Percentiles rank a stretch among this genome's conserved stretches.
phyloP scores from a whole-genome alignment of 371 early-diverging fungal species.

The Lichtheimia ornata region DNA sequence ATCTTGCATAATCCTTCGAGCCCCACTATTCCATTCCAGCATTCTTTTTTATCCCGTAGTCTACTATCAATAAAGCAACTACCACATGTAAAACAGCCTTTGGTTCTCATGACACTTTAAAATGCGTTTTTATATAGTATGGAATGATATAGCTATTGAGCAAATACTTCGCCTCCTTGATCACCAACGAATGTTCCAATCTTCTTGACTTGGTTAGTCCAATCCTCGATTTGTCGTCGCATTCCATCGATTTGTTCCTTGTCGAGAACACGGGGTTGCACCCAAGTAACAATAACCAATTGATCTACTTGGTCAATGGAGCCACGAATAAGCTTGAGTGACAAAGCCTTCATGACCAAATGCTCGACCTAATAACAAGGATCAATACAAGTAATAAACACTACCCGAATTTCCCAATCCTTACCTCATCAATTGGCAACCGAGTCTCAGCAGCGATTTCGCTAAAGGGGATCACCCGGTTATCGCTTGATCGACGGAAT shows the following conservation, averaged over 20 bases:
- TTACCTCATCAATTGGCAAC: constrained; percentile 74
- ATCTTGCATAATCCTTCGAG: not conserved
- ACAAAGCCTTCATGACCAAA: constrained; percentile 95
- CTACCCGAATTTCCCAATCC: not conserved
- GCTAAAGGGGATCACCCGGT: constrained; percentile 80
- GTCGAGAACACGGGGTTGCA: constrained; percentile 95
- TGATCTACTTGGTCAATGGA: constrained; percentile 94
- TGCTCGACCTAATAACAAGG: constrained; percentile 79
- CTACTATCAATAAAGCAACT: not conserved
- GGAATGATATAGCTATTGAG: constrained; percentile 24
- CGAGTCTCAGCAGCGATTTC: constrained; percentile 88
- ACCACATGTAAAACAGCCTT: not conserved
- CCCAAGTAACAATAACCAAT: constrained; percentile 89
- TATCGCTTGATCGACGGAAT: constrained; percentile 84
- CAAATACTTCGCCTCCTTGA: constrained; percentile 58
- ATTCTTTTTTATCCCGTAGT: not conserved
- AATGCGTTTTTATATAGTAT: no score
- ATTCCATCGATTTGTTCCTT: constrained; percentile 83
- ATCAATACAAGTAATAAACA: no score
- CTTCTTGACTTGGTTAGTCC: constrained; percentile 59
- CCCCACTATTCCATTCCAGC: no score
- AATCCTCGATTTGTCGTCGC: constrained; percentile 60
- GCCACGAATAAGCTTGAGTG: constrained; percentile 89
- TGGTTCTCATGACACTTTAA: no score
- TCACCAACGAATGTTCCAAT: constrained; percentile 61